A percentile compares a stretch with the other conserved stretches of the same genome.
These are phyloP conservation scores for Globisporangium cederbergense DNA, from an alignment of 352 stramenopile genomes.

Conservation along the genomic window DNA sequence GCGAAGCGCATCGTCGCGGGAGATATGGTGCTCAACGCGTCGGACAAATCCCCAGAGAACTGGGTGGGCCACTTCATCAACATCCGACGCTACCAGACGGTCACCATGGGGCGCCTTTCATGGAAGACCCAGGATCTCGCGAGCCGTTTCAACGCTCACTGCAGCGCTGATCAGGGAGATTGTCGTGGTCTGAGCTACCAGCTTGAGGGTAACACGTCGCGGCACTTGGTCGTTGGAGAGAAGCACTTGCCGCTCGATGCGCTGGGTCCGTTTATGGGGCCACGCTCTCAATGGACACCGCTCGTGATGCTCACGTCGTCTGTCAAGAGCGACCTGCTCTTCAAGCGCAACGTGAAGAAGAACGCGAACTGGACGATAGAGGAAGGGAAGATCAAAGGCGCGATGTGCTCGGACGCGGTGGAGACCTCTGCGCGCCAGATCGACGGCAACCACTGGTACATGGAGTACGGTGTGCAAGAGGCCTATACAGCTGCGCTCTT, in stretches of 20 bases:
- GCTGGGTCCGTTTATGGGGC: slow-evolving; percentile 35
- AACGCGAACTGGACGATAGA: slow-evolving; percentile 22
- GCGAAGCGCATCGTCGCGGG: slow-evolving; percentile 37
- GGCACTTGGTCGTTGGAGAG: slow-evolving; percentile 37
- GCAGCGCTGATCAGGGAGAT: slow-evolving; percentile 8
- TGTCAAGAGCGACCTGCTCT: slow-evolving; percentile 34
- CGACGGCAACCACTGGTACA: slow-evolving; percentile 43
- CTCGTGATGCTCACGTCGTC: slow-evolving; percentile 33
- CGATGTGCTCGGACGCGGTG: slow-evolving; percentile 34
- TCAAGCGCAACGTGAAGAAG: slow-evolving; percentile 25
- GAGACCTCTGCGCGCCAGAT: slow-evolving; percentile 34
- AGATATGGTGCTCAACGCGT: slow-evolving; percentile 21
- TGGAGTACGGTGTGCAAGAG: slow-evolving; percentile 41
- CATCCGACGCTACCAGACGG: slow-evolving; percentile 37
- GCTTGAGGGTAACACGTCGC: slow-evolving; percentile 20
- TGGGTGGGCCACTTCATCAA: slow-evolving; percentile 31
- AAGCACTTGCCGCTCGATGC: slow-evolving; percentile 28
- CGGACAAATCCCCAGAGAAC: background rate
- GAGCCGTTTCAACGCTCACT: slow-evolving; percentile 35
- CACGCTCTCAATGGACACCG: slow-evolving; percentile 35
- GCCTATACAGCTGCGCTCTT: slow-evolving; percentile 47
- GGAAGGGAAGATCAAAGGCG: slow-evolving; percentile 10
- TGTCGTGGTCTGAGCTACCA: slow-evolving; percentile 39
- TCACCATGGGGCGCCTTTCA: slow-evolving; percentile 37
- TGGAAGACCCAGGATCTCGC: slow-evolving; percentile 40